Percentiles rank a stretch among this genome's conserved stretches.
These are phyloP conservation scores for Tulasnella calospora DNA, from an alignment of 768 basidiomycete species.

Conservation along the genomic window DNA sequence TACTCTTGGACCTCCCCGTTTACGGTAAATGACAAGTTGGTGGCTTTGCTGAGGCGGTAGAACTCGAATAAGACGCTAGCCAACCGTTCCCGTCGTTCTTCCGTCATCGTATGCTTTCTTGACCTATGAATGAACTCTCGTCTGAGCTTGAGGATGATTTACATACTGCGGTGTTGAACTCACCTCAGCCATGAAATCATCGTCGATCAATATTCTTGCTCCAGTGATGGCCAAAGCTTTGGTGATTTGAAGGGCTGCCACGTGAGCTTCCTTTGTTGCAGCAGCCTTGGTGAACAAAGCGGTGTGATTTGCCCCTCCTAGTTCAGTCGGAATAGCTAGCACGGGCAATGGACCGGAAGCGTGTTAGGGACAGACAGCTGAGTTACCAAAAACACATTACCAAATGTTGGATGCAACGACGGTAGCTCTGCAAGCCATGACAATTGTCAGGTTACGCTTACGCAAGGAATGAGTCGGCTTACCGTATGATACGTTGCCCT, in stretches of 20 bases:
- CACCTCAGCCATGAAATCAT: conserved; percentile 56
- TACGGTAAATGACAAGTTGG: not conserved
- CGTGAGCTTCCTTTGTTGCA: conserved; percentile 55
- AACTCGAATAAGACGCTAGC: not conserved
- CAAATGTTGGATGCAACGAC: conserved; percentile 67
- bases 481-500: conserved; percentile 59
- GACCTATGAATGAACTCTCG: not conserved
- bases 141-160: not conserved
- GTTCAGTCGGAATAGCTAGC: conserved; percentile 68
- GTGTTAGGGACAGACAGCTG: not conserved
- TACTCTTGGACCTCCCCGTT: too few relatives aligned
- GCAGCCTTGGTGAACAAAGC: conserved; percentile 61
- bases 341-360: not conserved
- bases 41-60: too few relatives aligned
- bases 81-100: conserved; percentile 6
- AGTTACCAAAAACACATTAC: conserved; percentile 37
- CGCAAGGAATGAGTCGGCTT: not conserved
- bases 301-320: conserved; percentile 75
- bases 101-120: conserved; percentile 12
- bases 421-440: conserved; percentile 43
- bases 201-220: conserved; percentile 64
- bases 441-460: not conserved
- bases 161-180: not conserved
- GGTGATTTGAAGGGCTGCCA: conserved; percentile 60
- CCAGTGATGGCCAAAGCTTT: conserved; percentile 70